These are phyloP conservation scores for Coemansia furcata DNA, from an alignment of 192 early-diverging fungal species.

Conservation along the genomic window DNA sequence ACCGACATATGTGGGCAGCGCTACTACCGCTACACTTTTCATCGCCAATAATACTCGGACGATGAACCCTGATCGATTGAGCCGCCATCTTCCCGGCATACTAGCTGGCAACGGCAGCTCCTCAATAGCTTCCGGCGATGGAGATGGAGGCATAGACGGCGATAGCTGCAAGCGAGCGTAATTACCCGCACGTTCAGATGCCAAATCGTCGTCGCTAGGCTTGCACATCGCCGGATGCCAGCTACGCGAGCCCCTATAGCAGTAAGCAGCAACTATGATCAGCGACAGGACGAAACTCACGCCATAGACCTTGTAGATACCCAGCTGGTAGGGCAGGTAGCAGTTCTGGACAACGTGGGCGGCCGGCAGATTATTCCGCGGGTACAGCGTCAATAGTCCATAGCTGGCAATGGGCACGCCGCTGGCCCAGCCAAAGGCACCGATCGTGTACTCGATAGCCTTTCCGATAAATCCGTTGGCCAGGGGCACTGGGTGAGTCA, in stretches of 20 bases:
- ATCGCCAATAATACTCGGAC: conserved; percentile 2
- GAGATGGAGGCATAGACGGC: not conserved
- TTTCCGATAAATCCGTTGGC: not conserved
- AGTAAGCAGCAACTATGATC: not conserved
- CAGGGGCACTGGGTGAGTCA: conserved; percentile 41
- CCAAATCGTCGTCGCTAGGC: not conserved
- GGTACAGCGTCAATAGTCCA: conserved; percentile 53
- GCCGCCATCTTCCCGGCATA: not conserved
- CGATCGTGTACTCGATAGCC: conserved; percentile 57
- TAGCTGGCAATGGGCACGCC: conserved; percentile 59
- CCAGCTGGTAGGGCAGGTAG: conserved; percentile 66
- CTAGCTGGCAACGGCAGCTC: conserved; percentile 2
- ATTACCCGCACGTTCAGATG: not conserved
- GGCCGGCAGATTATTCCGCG: not conserved
- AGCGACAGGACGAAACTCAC: conserved; percentile 18
- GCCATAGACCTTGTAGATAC: conserved; percentile 54
- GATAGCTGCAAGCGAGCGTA: not conserved
- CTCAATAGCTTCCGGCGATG: not conserved
- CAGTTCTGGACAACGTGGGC: conserved; percentile 56
- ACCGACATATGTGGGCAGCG: conserved; percentile 7
- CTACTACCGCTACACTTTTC: conserved; percentile 16
- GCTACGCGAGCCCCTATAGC: conserved; percentile 5
- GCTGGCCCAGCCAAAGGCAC: conserved; percentile 64
- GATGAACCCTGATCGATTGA: not conserved
- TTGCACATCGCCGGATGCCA: not conserved